These are phyloP conservation scores for Mucor plumbeus DNA, from an alignment of 371 early-diverging fungal species.

Conservation along the genomic window DNA sequence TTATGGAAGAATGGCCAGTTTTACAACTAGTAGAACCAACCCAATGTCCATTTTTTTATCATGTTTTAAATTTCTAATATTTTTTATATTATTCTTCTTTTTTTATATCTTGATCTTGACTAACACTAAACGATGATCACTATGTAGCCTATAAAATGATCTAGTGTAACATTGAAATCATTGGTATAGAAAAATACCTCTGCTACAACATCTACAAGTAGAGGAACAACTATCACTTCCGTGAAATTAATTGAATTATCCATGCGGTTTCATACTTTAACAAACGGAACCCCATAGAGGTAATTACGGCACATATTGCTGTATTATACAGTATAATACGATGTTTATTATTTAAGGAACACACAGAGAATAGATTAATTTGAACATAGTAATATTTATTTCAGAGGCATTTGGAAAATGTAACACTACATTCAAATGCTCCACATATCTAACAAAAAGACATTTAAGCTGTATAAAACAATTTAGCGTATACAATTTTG, in stretches of 20 bases:
- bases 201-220: not conserved
- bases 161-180: not conserved
- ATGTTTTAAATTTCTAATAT: not conserved
- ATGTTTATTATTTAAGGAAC: not conserved
- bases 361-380: not conserved
- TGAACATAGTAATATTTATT: not conserved
- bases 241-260: not conserved
- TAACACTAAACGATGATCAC: not conserved
- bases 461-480: too few species aligned
- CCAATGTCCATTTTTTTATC: not conserved
- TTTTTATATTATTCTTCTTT: not conserved
- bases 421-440: too few species aligned
- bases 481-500: too few species aligned
- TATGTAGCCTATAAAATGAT: not conserved
- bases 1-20: not conserved
- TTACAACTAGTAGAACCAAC: not conserved
- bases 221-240: not conserved
- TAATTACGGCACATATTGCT: not conserved
- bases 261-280: not conserved
- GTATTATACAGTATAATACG: not conserved
- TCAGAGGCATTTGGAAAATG: too few species aligned
- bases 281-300: not conserved
- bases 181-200: not conserved
- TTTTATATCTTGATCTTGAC: not conserved
- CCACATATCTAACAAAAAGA: too few species aligned